Conservation (phyloP, 1,284 basidiomycete genomes). For the Rhizopogon parksii region DNA sequence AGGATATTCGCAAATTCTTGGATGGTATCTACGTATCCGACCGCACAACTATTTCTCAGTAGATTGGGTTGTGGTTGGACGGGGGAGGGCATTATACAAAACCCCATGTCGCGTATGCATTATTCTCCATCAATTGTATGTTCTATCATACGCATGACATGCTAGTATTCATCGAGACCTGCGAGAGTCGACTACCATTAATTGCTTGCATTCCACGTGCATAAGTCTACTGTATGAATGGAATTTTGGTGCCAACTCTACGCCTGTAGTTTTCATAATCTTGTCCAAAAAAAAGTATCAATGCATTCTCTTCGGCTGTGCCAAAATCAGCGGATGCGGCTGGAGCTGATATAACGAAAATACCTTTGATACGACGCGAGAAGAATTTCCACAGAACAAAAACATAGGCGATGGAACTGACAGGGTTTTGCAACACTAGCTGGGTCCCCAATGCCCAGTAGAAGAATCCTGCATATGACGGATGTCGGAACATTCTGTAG, state of each 20-base stretch:
- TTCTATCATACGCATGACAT: slow-evolving; percentile 22
- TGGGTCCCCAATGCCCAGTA: slow-evolving; percentile 98
- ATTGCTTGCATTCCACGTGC: neutral
- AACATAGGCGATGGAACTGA: slow-evolving; percentile 62
- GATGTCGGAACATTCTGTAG: slow-evolving; percentile 82
- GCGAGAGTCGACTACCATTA: slow-evolving; percentile 3
- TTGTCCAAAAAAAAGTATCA: slow-evolving; percentile 78
- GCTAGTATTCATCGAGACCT: slow-evolving; percentile 10
- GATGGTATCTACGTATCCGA: slow-evolving; percentile 92
- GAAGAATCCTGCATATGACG: slow-evolving; percentile 96
- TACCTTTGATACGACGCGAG: slow-evolving; percentile 71
- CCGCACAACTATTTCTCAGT: slow-evolving; percentile 56
- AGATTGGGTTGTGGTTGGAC: slow-evolving; percentile 20
- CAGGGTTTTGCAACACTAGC: slow-evolving; percentile 82
- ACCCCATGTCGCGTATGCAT: slow-evolving; percentile 18
- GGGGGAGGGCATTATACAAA: slow-evolving; percentile 8
- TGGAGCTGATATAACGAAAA: slow-evolving; percentile 24
- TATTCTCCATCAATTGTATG: slow-evolving; percentile 20
- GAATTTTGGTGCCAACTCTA: slow-evolving; percentile 67
- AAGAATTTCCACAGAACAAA: slow-evolving; percentile 84
- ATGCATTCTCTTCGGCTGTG: slow-evolving; percentile 65
- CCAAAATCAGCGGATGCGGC: slow-evolving; percentile 7
- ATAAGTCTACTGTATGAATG: slow-evolving; percentile 52
- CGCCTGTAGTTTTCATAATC: slow-evolving; percentile 68
- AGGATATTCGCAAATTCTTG: slow-evolving; percentile 95